phyloP scores from a whole-genome alignment of 1,139 yeast species.

The Yueomyces sp. region DNA sequence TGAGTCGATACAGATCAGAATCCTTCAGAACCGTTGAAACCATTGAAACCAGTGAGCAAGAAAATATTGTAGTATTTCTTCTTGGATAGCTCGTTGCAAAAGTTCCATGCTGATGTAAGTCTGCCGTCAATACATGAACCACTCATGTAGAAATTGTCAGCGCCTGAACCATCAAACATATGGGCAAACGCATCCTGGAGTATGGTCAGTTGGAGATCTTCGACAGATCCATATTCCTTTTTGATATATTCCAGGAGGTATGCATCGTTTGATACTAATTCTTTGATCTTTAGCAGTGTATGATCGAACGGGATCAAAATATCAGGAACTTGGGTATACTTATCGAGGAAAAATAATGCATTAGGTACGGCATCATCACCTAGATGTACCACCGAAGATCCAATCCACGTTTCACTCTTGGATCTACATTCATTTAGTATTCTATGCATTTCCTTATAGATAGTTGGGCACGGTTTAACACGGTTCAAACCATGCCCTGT shows the following conservation, averaged over 20 bases:
- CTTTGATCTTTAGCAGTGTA: slow-evolving; percentile 40
- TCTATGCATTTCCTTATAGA: slow-evolving; percentile 55
- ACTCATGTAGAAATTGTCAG: slow-evolving; percentile 65
- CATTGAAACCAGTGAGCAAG: slow-evolving; percentile 55
- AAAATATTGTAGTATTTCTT: slow-evolving; percentile 53
- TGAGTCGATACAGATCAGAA: slow-evolving; percentile 10
- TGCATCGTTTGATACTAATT: slow-evolving; percentile 34
- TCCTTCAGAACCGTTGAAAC: slow-evolving; percentile 63
- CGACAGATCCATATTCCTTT: slow-evolving; percentile 41
- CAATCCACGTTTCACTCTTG: slow-evolving; percentile 56
- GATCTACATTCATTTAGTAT: slow-evolving; percentile 49
- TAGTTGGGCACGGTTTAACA: slow-evolving; percentile 54
- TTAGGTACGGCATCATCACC: slow-evolving; percentile 76
- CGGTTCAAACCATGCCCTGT: slow-evolving; percentile 73
- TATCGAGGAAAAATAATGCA: slow-evolving; percentile 61
- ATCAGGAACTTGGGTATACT: slow-evolving; percentile 63
- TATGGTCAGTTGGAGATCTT: slow-evolving; percentile 38
- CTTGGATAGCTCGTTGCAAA: slow-evolving; percentile 55
- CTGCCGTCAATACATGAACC: slow-evolving; percentile 75
- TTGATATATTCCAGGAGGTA: slow-evolving; percentile 37
- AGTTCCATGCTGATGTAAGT: slow-evolving; percentile 67
- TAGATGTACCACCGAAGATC: slow-evolving; percentile 61
- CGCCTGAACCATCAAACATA: slow-evolving; percentile 70
- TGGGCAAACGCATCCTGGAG: slow-evolving; percentile 58
- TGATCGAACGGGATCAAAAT: slow-evolving; percentile 57